phyloP scores from a whole-genome alignment of 116 monocot genomes.

The Papilionanthe hybrid region DNA sequence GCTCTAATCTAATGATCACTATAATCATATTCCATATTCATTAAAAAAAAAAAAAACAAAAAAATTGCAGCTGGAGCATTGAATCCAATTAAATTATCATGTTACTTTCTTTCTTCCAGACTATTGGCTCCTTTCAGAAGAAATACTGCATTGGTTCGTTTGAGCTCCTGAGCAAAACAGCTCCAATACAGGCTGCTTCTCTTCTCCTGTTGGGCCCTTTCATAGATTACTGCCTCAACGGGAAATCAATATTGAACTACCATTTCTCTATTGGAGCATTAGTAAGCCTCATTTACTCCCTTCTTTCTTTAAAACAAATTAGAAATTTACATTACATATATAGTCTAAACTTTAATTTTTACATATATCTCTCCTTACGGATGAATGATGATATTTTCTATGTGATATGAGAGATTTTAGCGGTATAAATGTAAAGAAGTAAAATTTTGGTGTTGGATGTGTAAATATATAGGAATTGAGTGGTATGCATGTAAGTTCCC shows the following conservation, averaged over 20 bases:
- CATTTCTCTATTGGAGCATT: constrained; percentile 62
- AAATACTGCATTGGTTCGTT: constrained; percentile 89
- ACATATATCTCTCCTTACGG: too few relatives aligned
- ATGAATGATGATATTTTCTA: too few relatives aligned
- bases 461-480: too few relatives aligned
- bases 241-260: constrained; percentile 43
- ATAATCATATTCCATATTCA: background rate
- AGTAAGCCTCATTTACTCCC: constrained; percentile 43
- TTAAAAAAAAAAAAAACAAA: background rate
- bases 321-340: too few relatives aligned
- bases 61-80: background rate
- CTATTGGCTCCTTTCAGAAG: constrained; percentile 93
- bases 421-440: too few relatives aligned
- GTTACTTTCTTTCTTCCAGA: constrained; percentile 35
- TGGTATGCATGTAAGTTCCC: too few relatives aligned
- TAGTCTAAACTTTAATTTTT: too few relatives aligned
- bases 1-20: background rate
- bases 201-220: constrained; percentile 80
- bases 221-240: constrained; percentile 75
- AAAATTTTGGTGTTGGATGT: too few relatives aligned
- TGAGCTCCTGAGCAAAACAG: constrained; percentile 96
- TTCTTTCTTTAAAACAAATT: too few relatives aligned
- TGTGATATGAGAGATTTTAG: too few relatives aligned
- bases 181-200: constrained; percentile 81
- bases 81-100: background rate